Base-by-base conservation (phyloP, 139 green algal genomes). In the Penium margaritaceum region DNA sequence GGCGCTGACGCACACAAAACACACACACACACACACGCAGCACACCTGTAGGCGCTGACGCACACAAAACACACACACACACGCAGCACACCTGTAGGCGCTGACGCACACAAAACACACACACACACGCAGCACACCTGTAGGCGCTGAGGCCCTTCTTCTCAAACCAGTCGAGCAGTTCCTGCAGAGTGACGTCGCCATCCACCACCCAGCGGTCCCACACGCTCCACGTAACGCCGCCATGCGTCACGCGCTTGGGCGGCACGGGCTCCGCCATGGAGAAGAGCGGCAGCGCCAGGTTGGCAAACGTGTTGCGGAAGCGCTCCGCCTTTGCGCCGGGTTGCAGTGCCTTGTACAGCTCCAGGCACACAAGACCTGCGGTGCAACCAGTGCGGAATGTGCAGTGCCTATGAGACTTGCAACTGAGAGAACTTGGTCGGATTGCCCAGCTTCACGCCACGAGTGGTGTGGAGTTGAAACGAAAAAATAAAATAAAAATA, bases 291-390 rank as follows among this genome's bases (percentile, higher is more conserved):
- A 98, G 83, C 30, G 94, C 94, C 53, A 99, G 84, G 85, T 99
- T 98, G 78, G 87, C 91, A 86, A 99, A 99, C 4, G 91, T 96
- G 87, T 99, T 97, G 74, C 92, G 89, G 84, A 90, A 96, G 4
- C 85, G 81, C 83, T 96, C 91, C 34, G 95, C 39, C 3, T 82
- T 82, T 81, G 88, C 86, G 37, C 71, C 47, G 76, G 87, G 67
- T 24, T 60, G 51, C 17, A 91, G 38, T 19, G 90, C 86, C 87
- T 98, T 98, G 89, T 97, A 95, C 69, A 99, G 82, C 88, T 99
- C 93, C 34, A 99, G 84, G 84, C 92, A 96, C 33, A 98, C 93
- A 44, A 97, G 81, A 32, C 90, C 66, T 74, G 66, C n/a, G n/a
- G n/a, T n/a, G n/a, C n/a, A n/a, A n/a, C n/a, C n/a, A n/a, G n/a